Conservation (phyloP, 441 rosid species). For the Viola pubescens region DNA sequence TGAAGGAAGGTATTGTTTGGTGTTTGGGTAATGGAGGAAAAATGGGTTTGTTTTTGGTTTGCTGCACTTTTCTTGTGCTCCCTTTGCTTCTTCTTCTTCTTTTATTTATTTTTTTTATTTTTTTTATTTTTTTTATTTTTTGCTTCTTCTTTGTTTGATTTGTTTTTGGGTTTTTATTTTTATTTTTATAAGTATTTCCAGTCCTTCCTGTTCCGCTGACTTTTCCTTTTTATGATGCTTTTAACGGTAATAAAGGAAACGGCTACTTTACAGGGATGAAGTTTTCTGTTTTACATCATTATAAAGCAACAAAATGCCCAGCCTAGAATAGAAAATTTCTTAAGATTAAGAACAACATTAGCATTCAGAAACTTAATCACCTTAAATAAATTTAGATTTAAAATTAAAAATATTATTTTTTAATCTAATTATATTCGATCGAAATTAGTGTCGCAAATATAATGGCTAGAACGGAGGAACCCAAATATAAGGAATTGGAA, state of each 20-base stretch:
- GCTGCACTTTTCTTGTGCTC: conserved; percentile 16
- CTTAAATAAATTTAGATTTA: no score
- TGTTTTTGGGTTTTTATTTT: background rate
- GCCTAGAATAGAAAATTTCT: no score
- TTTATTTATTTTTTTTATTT: background rate
- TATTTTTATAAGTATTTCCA: background rate
- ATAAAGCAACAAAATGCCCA: no score
- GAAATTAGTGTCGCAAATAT: no score
- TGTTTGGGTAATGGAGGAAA: background rate
- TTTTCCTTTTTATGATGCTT: conserved; percentile 1
- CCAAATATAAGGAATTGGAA: no score
- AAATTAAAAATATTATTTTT: no score
- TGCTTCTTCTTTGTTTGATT: background rate
- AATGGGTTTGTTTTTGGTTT: conserved; percentile 8
- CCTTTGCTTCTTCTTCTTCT: background rate
- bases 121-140: background rate
- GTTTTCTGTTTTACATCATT: background rate
- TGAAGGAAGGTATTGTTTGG: conserved; percentile 46
- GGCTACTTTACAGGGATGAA: conserved; percentile 7
- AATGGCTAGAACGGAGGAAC: no score
- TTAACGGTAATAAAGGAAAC: conserved; percentile 35
- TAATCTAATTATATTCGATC: no score
- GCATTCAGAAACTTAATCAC: no score
- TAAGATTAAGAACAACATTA: no score
- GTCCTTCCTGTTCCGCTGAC: conserved; percentile 16